Conservation (phyloP, 768 basidiomycete species). For the Boletus coccyginus region DNA sequence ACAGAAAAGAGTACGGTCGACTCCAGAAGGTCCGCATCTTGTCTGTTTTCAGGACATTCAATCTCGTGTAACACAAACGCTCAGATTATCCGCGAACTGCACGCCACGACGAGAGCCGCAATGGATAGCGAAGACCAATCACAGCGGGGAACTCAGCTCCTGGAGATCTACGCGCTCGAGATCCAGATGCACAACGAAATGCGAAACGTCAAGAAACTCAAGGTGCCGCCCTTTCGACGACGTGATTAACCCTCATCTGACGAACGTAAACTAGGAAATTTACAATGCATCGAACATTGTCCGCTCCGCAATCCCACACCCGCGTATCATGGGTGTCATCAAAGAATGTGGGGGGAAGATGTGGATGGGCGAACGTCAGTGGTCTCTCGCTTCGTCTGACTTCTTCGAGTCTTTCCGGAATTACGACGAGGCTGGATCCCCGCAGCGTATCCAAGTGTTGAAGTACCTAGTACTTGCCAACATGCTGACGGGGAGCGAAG, state of each 20-base stretch:
- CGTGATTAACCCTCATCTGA: neutral
- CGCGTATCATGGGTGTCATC: slow-evolving; percentile 98
- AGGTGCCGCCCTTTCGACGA: slow-evolving; percentile 45
- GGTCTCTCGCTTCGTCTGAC: slow-evolving; percentile 95
- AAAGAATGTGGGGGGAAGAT: slow-evolving; percentile 99
- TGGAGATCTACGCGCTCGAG: slow-evolving; percentile 97
- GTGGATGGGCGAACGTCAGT: slow-evolving; percentile 99
- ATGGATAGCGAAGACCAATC: slow-evolving; percentile 80
- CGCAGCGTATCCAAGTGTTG: slow-evolving; percentile 94
- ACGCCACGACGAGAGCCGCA: slow-evolving; percentile 56
- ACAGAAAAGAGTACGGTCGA: slow-evolving; percentile 85
- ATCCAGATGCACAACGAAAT: slow-evolving; percentile 99
- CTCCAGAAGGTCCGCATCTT: slow-evolving; percentile 63
- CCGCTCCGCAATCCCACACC: slow-evolving; percentile 95
- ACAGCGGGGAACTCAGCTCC: slow-evolving; percentile 88
- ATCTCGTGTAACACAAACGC: neutral
- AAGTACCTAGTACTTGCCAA: slow-evolving; percentile 98
- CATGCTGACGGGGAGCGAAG: slow-evolving; percentile 97
- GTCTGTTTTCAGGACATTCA: neutral
- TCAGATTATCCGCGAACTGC: slow-evolving; percentile 77
- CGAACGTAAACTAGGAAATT: slow-evolving; percentile 68
- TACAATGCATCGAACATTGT: slow-evolving; percentile 94
- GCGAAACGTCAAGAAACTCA: slow-evolving; percentile 93
- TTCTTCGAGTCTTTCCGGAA: slow-evolving; percentile 99
- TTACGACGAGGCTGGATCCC: slow-evolving; percentile 96